Evolutionary conservation across 2,329 filamentous ascomycete genomes (phyloP).

Genomic region (Chaetothyriales sp.): DNA sequence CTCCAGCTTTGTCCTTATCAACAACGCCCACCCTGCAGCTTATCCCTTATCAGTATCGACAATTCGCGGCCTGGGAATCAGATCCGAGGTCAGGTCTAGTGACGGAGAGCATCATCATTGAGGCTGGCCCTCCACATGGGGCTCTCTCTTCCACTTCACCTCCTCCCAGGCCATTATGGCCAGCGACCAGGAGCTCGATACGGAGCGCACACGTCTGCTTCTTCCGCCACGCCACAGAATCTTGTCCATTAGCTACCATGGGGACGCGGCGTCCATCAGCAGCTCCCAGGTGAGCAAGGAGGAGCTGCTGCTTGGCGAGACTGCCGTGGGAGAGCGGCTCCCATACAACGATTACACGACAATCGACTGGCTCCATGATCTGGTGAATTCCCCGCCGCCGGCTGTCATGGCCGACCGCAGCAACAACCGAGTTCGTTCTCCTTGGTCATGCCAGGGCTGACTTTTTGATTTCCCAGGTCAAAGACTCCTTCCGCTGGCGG

Average conservation of each 20-base stretch:
- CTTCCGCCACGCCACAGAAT: conserved; percentile 19
- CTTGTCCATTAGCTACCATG: conserved; percentile 26
- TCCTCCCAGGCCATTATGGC: conserved; percentile 3
- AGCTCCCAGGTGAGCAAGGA: conserved; percentile 34
- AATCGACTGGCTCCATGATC: conserved; percentile 49
- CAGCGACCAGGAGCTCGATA: conserved; percentile 6
- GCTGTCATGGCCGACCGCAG: neutral
- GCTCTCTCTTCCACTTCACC: neutral
- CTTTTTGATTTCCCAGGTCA: conserved; percentile 33
- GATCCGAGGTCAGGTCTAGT: neutral
- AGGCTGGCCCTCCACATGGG: neutral
- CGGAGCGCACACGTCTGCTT: conserved; percentile 9
- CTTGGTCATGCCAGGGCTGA: neutral
- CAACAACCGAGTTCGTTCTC: neutral
- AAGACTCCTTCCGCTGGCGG: conserved; percentile 42
- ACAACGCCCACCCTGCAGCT: neutral
- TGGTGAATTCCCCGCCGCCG: conserved; percentile 25
- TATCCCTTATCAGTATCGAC: neutral
- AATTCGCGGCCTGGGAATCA: neutral
- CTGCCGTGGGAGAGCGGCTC: conserved; percentile 40
- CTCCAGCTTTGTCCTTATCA: neutral
- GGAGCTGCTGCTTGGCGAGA: conserved; percentile 34
- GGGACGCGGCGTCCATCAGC: conserved; percentile 30
- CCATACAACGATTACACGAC: conserved; percentile 50
- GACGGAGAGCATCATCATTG: neutral